Base-by-base conservation (phyloP, 345 rosid species). In the Lumnitzera littorea region DNA sequence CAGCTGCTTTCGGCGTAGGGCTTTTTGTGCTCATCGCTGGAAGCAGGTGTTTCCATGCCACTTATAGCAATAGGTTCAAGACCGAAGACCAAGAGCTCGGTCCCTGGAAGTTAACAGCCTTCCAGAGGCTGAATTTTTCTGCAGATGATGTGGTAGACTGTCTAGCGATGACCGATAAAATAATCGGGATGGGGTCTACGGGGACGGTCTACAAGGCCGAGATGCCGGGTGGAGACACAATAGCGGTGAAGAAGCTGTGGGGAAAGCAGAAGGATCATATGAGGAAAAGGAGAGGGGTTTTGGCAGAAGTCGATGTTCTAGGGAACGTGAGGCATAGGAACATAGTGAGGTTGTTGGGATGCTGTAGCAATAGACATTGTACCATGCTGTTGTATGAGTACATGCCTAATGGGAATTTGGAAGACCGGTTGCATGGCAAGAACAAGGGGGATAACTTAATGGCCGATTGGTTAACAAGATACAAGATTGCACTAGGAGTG, bases 181-280 rank as follows among this genome's bases (percentile, higher is more conserved):
- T 94, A 48, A 43, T 94, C 31, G 99, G 99, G 48, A 88, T 94
- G 91, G 99, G 99, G 51, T 83, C 89, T 1, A 74, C 97, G 0
- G 99, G 99, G 3, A 94, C 97, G 0, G 99, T 94, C 0, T 88
- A 94, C 72, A 90, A 83, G 53, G 96, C 97, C 0, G 97, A 85
- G 68, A 90, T 94, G 97, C 91, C 97, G 23, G 77, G 90, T 63
- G 99, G 99, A 24, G 99, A 94, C 70, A 80, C 83, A 68, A 82
- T 94, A 76, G 99, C 97, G 11, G 99, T 94, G 54, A 94, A 94
- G 75, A 94, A 94, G 67, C 67, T 94, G 16, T 94, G 97, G 97
- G 84, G 96, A 0, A 87, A 84, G 61, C 80, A 90, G 48, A 92
- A 92, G 65, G 96, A 92, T 51, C 74, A 66, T 46, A 78, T 82